A percentile compares a stretch with the other conserved stretches of the same genome.
phyloP scores from a whole-genome alignment of 2,329 filamentous ascomycete genomes.

The Emmonsiellopsis sp. region DNA sequence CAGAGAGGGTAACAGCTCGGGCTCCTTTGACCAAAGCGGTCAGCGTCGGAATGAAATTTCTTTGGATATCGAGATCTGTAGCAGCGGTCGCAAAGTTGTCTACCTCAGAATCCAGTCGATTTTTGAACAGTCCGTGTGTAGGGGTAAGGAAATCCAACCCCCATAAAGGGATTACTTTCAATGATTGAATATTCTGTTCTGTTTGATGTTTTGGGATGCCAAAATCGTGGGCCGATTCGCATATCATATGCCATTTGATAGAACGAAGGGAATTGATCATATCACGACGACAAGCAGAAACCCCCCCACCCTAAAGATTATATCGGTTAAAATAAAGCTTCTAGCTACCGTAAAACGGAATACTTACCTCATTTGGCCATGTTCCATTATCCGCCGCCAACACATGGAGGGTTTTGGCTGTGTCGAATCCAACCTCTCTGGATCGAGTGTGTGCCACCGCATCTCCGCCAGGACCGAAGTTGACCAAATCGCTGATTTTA shows the following conservation, averaged over 20 bases:
- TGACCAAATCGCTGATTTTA: constrained; percentile 43
- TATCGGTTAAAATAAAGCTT: no score
- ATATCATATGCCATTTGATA: constrained; percentile 47
- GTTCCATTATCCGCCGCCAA: constrained; percentile 45
- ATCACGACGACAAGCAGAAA: constrained; percentile 47
- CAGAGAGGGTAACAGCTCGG: constrained; percentile 35
- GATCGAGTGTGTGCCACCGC: constrained; percentile 42
- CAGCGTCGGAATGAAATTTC: constrained; percentile 46
- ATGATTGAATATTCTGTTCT: constrained; percentile 45
- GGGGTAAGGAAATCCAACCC: constrained; percentile 45
- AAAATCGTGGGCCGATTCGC: constrained; percentile 47
- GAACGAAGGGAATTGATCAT: constrained; percentile 45
- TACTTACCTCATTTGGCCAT: constrained; percentile 37
- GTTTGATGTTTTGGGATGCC: constrained; percentile 47
- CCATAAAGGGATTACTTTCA: constrained; percentile 47
- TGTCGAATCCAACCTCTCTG: constrained; percentile 40
- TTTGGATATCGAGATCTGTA: constrained; percentile 40
- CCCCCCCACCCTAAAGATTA: constrained; percentile 35
- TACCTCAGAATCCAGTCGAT: constrained; percentile 43
- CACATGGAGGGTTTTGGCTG: constrained; percentile 40
- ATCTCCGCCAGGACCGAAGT: constrained; percentile 45
- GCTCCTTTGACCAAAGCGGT: constrained; percentile 42
- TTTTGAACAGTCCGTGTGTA: constrained; percentile 45
- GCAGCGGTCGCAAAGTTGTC: constrained; percentile 36
- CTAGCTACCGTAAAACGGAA: background rate